These are phyloP conservation scores for Stemphylium lycopersici DNA, from an alignment of 2,329 filamentous ascomycete genomes.

Conservation along the genomic window DNA sequence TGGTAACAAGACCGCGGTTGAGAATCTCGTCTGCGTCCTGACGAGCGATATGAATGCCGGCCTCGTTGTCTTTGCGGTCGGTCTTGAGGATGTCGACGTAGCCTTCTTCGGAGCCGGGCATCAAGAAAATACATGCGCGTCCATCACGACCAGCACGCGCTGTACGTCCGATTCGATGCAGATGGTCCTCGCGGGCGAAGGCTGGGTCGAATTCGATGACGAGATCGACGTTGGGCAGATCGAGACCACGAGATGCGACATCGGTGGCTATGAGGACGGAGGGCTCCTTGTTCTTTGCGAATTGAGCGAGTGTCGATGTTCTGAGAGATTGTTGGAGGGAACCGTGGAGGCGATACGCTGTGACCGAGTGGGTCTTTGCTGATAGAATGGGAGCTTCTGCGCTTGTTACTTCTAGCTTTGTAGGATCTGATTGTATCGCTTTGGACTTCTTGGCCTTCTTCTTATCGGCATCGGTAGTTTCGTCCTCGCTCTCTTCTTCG, in stretches of 20 bases:
- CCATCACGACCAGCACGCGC: constrained; percentile 90
- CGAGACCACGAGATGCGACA: constrained; percentile 91
- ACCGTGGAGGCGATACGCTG: constrained; percentile 86
- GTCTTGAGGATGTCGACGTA: constrained; percentile 82
- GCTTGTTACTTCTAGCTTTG: constrained; percentile 61
- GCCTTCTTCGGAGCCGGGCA: constrained; percentile 88
- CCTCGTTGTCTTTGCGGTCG: constrained; percentile 68
- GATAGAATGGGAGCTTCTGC: constrained; percentile 74
- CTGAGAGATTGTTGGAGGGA: constrained; percentile 87
- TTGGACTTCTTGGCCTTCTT: constrained; percentile 45
- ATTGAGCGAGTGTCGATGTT: constrained; percentile 82
- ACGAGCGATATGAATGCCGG: constrained; percentile 62
- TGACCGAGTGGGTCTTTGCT: constrained; percentile 76
- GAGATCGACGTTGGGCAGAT: constrained; percentile 92
- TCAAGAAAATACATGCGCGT: constrained; percentile 85
- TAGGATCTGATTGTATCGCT: constrained; percentile 50
- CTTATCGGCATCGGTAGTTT: constrained; percentile 14
- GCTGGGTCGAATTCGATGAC: constrained; percentile 97
- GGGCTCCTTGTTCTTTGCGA: constrained; percentile 74
- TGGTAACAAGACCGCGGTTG: constrained; percentile 64
- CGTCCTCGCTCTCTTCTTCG: constrained; percentile 29
- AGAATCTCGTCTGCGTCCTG: constrained; percentile 70
- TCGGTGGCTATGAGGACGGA: constrained; percentile 92
- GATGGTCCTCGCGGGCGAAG: constrained; percentile 89
- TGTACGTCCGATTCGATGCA: constrained; percentile 93